These are phyloP conservation scores for Podospora appendiculata DNA, from an alignment of 495 filamentous ascomycete species.

Conservation along the genomic window DNA sequence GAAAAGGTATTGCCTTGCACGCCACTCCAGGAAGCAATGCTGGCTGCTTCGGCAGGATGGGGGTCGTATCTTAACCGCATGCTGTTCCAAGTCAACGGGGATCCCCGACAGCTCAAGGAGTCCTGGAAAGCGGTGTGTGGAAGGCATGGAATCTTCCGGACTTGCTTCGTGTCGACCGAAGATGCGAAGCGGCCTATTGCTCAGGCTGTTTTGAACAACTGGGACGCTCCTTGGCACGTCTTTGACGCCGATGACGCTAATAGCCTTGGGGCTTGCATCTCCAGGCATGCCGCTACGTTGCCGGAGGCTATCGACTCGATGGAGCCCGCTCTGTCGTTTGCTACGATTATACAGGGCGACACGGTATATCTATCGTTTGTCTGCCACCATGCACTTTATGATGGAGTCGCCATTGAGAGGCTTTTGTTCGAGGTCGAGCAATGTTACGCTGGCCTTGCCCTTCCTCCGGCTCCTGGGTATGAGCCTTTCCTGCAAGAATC, in stretches of 20 bases:
- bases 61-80: slow-evolving; percentile 37
- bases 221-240: slow-evolving; percentile 23
- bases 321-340: slow-evolving; percentile 31
- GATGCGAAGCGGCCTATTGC: slow-evolving; percentile 42
- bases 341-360: slow-evolving; percentile 14
- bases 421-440: slow-evolving; percentile 60
- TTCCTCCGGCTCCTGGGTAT: slow-evolving; percentile 40
- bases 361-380: slow-evolving; percentile 47
- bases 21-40: slow-evolving; percentile 75
- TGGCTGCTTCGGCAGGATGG: slow-evolving; percentile 41
- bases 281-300: slow-evolving; percentile 15
- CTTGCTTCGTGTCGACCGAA: slow-evolving; percentile 51
- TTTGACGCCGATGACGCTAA: slow-evolving; percentile 8
- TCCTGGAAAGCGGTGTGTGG: slow-evolving; percentile 45
- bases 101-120: slow-evolving; percentile 14
- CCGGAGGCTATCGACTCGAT: slow-evolving; percentile 22
- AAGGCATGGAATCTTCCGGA: slow-evolving; percentile 58
- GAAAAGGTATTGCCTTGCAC: slow-evolving; percentile 65
- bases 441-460: slow-evolving; percentile 29
- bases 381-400: slow-evolving; percentile 74
- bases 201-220: slow-evolving; percentile 46
- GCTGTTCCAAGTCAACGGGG: slow-evolving; percentile 25
- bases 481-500: slow-evolving; percentile 29
- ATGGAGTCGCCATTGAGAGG: slow-evolving; percentile 59
- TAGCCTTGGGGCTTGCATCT: slow-evolving; percentile 14